A percentile compares a stretch with the other conserved stretches of the same genome.
Evolutionary conservation across 2,329 filamentous ascomycete species (phyloP).

Genomic region (Ceratocystis colombiana): DNA sequence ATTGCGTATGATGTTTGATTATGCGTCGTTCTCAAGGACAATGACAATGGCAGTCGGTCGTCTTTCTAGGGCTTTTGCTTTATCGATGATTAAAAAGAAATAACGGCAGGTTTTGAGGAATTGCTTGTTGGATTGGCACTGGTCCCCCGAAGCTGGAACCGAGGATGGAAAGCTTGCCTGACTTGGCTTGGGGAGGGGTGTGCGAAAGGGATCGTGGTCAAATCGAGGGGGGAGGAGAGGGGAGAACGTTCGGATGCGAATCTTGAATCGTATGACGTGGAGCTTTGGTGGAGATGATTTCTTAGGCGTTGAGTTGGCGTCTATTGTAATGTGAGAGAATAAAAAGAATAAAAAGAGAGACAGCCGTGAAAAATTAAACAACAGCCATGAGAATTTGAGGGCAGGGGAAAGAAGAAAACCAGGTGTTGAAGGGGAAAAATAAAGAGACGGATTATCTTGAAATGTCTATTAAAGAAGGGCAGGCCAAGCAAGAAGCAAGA

Average conservation of each 20-base stretch:
- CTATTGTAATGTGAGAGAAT: conserved; percentile 9
- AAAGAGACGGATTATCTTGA: conserved; percentile 6
- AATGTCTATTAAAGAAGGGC: conserved; percentile 17
- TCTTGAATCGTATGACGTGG: conserved; percentile 24
- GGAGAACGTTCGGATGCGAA: not conserved
- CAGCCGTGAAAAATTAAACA: conserved; percentile 2
- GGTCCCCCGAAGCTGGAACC: not conserved
- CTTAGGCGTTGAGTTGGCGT: conserved; percentile 4
- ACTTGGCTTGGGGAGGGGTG: conserved; percentile 1
- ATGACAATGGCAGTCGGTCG: not conserved
- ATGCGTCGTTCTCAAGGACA: not conserved
- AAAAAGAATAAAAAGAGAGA: not conserved
- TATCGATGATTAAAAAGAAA: conserved; percentile 6
- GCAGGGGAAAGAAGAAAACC: conserved; percentile 5
- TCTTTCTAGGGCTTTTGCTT: not conserved
- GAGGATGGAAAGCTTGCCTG: not conserved
- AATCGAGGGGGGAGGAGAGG: not conserved
- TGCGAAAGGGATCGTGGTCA: conserved; percentile 5
- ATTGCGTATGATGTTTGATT: not conserved
- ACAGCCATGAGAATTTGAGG: conserved; percentile 9
- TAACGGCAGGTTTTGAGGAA: conserved; percentile 3
- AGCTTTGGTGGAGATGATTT: conserved; percentile 17
- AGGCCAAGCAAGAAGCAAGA: not conserved
- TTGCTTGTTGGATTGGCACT: too few relatives aligned
- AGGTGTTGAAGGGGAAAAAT: conserved; percentile 3